Evolutionary conservation across 75 land plant species (phyloP).

Genomic region (Cryptomeria japonica): DNA sequence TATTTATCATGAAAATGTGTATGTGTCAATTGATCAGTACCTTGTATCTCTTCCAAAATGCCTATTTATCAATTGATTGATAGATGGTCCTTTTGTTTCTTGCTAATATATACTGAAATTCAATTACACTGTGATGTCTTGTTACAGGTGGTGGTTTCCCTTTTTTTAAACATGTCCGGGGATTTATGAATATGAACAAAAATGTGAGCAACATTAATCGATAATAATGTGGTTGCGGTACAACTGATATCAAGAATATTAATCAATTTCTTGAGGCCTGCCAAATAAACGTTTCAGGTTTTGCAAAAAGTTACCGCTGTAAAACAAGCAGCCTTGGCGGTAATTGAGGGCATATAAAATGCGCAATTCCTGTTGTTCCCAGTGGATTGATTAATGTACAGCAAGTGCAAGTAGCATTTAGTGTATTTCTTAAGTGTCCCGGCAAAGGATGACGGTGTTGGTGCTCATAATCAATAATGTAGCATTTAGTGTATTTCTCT

Average conservation of each 20-base stretch:
- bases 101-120: not conserved
- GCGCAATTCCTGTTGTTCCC: not conserved
- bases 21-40: too few relatives aligned
- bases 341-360: not conserved
- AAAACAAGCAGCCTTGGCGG: not conserved
- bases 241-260: too few relatives aligned
- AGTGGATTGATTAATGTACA: not conserved
- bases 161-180: not conserved
- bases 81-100: not conserved
- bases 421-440: not conserved
- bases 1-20: not conserved
- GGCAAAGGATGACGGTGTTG: not conserved
- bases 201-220: not conserved
- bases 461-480: not conserved
- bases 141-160: conserved; percentile 7
- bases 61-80: not conserved
- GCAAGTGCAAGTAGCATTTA: not conserved
- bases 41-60: not conserved
- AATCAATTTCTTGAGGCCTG: not conserved
- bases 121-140: not conserved
- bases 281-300: not conserved
- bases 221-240: not conserved
- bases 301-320: not conserved
- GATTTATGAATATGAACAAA: conserved; percentile 6
- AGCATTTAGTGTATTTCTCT: too few relatives aligned